These are phyloP conservation scores for Lactarius quietus DNA, from an alignment of 768 basidiomycete species.

Conservation along the genomic window DNA sequence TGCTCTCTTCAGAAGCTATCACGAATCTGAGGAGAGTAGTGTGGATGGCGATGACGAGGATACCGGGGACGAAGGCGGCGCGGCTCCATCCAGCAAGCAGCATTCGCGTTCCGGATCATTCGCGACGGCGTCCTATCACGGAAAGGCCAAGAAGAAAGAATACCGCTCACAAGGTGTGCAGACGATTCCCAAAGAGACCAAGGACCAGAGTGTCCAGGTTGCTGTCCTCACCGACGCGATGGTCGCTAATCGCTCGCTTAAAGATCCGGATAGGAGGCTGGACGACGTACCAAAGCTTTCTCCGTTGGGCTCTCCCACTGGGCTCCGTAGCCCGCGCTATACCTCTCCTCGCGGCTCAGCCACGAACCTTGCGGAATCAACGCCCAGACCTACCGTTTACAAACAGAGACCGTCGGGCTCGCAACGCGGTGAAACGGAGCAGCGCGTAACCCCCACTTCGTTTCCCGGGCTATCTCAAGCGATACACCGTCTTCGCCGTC, in stretches of 20 bases:
- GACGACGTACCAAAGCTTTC: constrained; percentile 30
- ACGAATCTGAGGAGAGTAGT: constrained; percentile 62
- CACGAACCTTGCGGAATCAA: constrained; percentile 21
- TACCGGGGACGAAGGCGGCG: constrained; percentile 35
- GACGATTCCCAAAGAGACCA: constrained; percentile 54
- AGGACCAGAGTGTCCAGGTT: constrained; percentile 60
- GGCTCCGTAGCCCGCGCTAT: constrained; percentile 25
- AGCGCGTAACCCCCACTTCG: constrained; percentile 24
- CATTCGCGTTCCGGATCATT: constrained; percentile 34
- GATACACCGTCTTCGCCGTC: constrained; percentile 53
- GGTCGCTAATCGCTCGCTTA: constrained; percentile 24
- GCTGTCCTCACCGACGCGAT: constrained; percentile 27
- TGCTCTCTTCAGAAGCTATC: constrained; percentile 43
- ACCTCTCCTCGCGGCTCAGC: constrained; percentile 29
- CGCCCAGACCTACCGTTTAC: constrained; percentile 19
- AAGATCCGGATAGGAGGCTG: constrained; percentile 21
- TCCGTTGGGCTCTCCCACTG: constrained; percentile 32
- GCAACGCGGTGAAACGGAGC: constrained; percentile 22
- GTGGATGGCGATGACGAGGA: constrained; percentile 82
- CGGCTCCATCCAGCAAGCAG: constrained; percentile 24
- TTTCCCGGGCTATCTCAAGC: constrained; percentile 42
- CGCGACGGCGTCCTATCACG: constrained; percentile 35
- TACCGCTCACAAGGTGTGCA: constrained; percentile 72
- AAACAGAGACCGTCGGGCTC: constrained; percentile 19
- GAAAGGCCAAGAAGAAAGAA: constrained; percentile 43